Percentiles rank a stretch among this genome's conserved stretches.
These are phyloP conservation scores for Eucalyptus rudis DNA, from an alignment of 345 rosid genomes.

Conservation along the genomic window DNA sequence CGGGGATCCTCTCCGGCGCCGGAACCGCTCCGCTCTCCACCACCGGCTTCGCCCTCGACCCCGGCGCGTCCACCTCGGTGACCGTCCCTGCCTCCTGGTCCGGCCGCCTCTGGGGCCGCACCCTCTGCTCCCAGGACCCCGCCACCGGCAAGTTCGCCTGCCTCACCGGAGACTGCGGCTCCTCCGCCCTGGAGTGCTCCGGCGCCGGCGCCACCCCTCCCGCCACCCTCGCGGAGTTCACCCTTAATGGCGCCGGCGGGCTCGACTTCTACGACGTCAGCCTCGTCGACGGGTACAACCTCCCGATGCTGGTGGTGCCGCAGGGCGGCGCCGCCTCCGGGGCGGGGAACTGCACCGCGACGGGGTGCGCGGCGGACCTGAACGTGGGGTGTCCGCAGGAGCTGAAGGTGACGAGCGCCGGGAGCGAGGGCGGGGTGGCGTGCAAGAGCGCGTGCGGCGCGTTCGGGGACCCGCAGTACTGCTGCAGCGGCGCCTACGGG, in stretches of 20 bases:
- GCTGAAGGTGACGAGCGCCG: slow-evolving; percentile 18
- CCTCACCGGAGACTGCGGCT: slow-evolving; percentile 50
- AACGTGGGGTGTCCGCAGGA: slow-evolving; percentile 41
- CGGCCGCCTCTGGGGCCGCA: slow-evolving; percentile 74
- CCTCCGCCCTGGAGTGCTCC: slow-evolving; percentile 26
- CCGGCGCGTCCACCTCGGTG: slow-evolving; percentile 17
- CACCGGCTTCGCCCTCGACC: slow-evolving; percentile 44
- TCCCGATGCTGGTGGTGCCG: slow-evolving; percentile 43
- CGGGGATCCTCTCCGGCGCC: slow-evolving; percentile 50
- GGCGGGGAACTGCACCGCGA: slow-evolving; percentile 23
- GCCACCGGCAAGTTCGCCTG: slow-evolving; percentile 50
- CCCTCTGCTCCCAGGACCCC: slow-evolving; percentile 35
- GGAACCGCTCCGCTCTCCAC: slow-evolving; percentile 37
- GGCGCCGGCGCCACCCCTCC: slow-evolving; percentile 50
- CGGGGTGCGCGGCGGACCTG: slow-evolving; percentile 44
- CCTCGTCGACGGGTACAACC: slow-evolving; percentile 68
- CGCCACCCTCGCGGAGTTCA: slow-evolving; percentile 47
- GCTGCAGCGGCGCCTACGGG: slow-evolving; percentile 47
- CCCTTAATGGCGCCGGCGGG: slow-evolving; percentile 30
- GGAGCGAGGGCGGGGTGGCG: slow-evolving; percentile 16
- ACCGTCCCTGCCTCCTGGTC: slow-evolving; percentile 39
- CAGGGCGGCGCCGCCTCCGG: slow-evolving; percentile 10
- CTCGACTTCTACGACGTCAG: slow-evolving; percentile 59
- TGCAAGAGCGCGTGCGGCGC: slow-evolving; percentile 64
- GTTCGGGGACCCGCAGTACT: slow-evolving; percentile 37